Conservation (phyloP, 345 rosid genomes). For the Syzygium aromaticum region DNA sequence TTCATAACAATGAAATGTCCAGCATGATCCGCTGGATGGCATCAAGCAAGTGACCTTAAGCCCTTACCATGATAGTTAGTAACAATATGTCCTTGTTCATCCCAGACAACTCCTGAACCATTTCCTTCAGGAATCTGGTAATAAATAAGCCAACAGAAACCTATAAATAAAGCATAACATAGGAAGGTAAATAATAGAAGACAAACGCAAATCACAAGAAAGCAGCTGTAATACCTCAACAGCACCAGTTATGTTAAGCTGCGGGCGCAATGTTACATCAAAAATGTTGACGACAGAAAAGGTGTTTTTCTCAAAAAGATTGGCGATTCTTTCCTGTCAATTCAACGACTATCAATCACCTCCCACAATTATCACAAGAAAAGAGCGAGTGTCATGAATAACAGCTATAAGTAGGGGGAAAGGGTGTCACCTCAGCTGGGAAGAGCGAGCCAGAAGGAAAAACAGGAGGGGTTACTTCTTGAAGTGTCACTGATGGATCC, state of each 20-base stretch:
- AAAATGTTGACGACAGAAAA: slow-evolving; percentile 91
- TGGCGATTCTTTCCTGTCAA: slow-evolving; percentile 74
- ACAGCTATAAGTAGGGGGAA: not conserved
- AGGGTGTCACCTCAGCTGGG: slow-evolving; percentile 61
- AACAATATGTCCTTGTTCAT: slow-evolving; percentile 75
- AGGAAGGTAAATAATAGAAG: not conserved
- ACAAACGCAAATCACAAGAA: not conserved
- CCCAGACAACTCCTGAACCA: slow-evolving; percentile 99
- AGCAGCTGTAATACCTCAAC: slow-evolving; percentile 57
- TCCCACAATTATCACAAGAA: not conserved
- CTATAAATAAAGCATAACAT: not conserved
- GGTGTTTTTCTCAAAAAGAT: slow-evolving; percentile 79
- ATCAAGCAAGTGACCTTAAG: not conserved
- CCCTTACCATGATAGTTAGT: slow-evolving; percentile 92
- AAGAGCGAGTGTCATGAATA: not conserved
- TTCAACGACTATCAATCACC: not conserved
- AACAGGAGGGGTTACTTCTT: slow-evolving; percentile 79
- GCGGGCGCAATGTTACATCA: slow-evolving; percentile 87
- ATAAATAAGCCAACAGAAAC: not conserved
- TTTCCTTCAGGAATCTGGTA: slow-evolving; percentile 93
- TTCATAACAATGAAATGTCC: not conserved
- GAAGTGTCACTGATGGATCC: slow-evolving; percentile 67
- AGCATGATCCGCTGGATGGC: not conserved
- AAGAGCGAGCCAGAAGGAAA: slow-evolving; percentile 71
- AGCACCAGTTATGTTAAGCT: slow-evolving; percentile 77